Evolutionary conservation across 2,329 filamentous ascomycete species (phyloP).

Genomic region (Aureobasidium melanogenum): DNA sequence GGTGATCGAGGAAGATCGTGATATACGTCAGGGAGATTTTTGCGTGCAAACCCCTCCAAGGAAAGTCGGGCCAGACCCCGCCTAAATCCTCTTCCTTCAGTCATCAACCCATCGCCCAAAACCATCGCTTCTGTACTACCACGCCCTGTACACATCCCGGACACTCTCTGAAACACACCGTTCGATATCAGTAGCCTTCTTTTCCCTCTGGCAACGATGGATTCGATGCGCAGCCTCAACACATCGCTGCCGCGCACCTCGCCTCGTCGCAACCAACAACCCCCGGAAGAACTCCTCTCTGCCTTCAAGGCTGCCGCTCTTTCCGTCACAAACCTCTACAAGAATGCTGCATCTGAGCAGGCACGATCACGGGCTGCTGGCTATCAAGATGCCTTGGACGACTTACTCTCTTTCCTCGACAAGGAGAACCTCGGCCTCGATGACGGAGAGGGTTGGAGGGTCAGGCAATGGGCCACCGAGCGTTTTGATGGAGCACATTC

Average conservation of each 20-base stretch:
- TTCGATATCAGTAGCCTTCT: neutral
- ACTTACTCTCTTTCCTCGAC: constrained; percentile 78
- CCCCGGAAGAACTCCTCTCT: constrained; percentile 54
- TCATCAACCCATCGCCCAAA: neutral
- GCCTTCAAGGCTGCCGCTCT: constrained; percentile 88
- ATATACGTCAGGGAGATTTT: neutral
- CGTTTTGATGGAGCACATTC: constrained; percentile 53
- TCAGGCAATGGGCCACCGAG: constrained; percentile 61
- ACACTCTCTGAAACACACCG: neutral
- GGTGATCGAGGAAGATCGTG: neutral
- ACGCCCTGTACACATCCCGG: neutral
- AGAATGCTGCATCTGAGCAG: constrained; percentile 73
- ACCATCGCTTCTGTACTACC: neutral
- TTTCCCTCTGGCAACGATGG: constrained; percentile 38
- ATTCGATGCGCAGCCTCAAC: constrained; percentile 56
- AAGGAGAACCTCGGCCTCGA: constrained; percentile 67
- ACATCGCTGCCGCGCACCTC: constrained; percentile 50
- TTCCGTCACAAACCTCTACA: constrained; percentile 93
- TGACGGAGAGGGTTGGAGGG: constrained; percentile 66
- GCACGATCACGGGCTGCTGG: constrained; percentile 68
- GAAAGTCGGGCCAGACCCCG: constrained; percentile 4
- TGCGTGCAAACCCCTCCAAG: neutral
- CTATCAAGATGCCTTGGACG: constrained; percentile 90
- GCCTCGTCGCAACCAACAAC: constrained; percentile 27
- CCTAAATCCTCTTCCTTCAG: constrained; percentile 6